phyloP scores from a whole-genome alignment of 2,329 filamentous ascomycete genomes.

The Allantophomopsis cytisporea region DNA sequence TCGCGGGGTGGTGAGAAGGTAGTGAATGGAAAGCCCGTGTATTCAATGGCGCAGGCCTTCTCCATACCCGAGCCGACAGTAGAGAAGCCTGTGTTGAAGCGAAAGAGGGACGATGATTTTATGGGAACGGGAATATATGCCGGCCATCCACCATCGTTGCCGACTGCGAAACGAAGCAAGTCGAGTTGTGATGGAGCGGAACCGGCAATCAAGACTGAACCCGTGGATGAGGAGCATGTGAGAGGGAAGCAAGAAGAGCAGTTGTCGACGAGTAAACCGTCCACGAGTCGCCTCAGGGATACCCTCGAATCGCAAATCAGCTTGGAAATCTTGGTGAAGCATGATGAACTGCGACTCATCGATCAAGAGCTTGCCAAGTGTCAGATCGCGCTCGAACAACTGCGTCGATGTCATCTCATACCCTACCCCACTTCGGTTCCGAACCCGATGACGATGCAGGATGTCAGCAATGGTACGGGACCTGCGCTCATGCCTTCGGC shows the following conservation, averaged over 20 bases:
- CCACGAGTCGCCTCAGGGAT: slow-evolving; percentile 15
- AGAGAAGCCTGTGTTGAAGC: slow-evolving; percentile 11
- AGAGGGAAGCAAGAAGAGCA: too few species aligned
- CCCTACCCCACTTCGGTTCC: slow-evolving; percentile 68
- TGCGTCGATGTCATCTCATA: slow-evolving; percentile 83
- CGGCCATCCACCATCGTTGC: background rate
- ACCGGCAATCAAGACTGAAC: too few species aligned
- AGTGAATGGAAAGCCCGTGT: slow-evolving; percentile 25
- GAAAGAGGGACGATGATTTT: slow-evolving; percentile 11
- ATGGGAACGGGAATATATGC: slow-evolving; percentile 2
- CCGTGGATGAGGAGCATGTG: too few species aligned
- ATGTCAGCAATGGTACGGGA: slow-evolving; percentile 64
- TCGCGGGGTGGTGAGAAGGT: slow-evolving; percentile 40
- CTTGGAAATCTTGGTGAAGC: slow-evolving; percentile 84
- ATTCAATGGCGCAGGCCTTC: slow-evolving; percentile 20
- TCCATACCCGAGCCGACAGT: slow-evolving; percentile 6
- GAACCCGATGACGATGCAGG: slow-evolving; percentile 51
- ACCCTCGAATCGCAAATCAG: slow-evolving; percentile 74
- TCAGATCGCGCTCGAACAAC: slow-evolving; percentile 82
- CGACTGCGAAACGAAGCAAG: too few species aligned
- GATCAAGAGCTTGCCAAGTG: slow-evolving; percentile 95
- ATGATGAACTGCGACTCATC: slow-evolving; percentile 85
- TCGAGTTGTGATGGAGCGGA: too few species aligned
- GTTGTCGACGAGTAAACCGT: too few species aligned
- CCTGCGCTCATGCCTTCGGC: slow-evolving; percentile 48